Base-by-base conservation (phyloP, 805 yeast genomes). In the Spathaspora passalidarum region DNA sequence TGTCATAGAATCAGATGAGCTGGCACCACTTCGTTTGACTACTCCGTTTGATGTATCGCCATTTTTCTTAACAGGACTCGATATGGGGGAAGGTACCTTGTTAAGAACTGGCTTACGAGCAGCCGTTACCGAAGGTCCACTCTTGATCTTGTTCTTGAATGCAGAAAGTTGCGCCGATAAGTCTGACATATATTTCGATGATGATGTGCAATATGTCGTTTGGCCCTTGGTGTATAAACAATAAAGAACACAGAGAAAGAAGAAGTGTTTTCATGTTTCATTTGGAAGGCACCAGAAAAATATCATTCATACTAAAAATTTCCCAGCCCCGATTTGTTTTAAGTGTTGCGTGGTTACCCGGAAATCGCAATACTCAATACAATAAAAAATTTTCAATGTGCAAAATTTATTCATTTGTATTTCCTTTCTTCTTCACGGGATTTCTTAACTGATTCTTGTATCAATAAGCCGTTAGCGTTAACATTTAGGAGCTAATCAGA, bases 111-210 rank as follows among this genome's bases (percentile, higher is more conserved):
- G 50, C 39, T 64, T 60, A 21, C 66, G 49, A 21, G 70, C 63
- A 38, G 60, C 66, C 2, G 67, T 51, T 5, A 71, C 73, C 37
- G 75, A 62, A 17, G 76, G 76, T 19, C 76, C 76, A 51, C 67
- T 69, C 51, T 69, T 63, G 58, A 72, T 69, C 49, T 69, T 64
- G 56, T 65, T 71, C 52, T 72, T 72, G 58, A 72, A 72, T 16
- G 78, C 78, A 21, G 75, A 69, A 38, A 72, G 54, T 52, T 72
- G 76, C 35, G 75, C 68, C 25, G 75, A 69, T 47, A 72, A 62
- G 51, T 70, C 76, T 5, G 67, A 61, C 66, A 60, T 59, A 38
- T 36, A n/a, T n/a, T n/a, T 20, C n/a, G 38, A 20, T 36, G 38
- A 16, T 29, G 34, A 29, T 25, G 9, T 25, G 13, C 29, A 29